phyloP scores from a whole-genome alignment of 768 basidiomycete genomes.

The Phaeolepiota aurea region DNA sequence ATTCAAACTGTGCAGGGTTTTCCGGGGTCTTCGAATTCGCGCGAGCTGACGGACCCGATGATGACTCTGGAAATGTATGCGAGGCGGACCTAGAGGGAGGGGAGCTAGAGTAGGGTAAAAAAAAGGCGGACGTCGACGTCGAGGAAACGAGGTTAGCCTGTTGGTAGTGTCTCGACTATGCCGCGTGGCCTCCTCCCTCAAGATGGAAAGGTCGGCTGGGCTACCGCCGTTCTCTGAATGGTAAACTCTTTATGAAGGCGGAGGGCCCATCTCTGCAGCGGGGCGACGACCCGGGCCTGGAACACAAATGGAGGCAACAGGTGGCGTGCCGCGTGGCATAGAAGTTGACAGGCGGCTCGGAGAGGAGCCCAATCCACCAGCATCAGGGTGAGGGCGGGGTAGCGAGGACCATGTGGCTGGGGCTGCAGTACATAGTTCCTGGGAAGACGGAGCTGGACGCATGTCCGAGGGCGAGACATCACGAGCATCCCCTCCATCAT shows the following conservation, averaged over 20 bases:
- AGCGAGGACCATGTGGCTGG: not conserved
- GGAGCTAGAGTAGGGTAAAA: not conserved
- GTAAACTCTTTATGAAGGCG: too few relatives aligned
- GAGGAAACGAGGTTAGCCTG: too few relatives aligned
- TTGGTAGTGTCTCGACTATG: too few relatives aligned
- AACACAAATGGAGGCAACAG: too few relatives aligned
- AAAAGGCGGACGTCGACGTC: too few relatives aligned
- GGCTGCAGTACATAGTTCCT: not conserved
- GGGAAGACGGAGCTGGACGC: not conserved
- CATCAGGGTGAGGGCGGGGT: not conserved
- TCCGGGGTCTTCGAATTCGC: not conserved
- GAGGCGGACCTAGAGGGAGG: too few relatives aligned
- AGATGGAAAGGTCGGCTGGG: too few relatives aligned
- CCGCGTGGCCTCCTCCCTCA: too few relatives aligned
- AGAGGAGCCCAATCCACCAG: not conserved
- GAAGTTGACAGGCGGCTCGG: not conserved
- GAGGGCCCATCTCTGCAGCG: too few relatives aligned
- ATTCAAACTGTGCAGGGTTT: not conserved
- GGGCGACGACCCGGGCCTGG: not conserved
- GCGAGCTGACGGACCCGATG: conserved; percentile 1
- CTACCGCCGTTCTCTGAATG: too few relatives aligned
- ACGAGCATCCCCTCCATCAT: too few relatives aligned
- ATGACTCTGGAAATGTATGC: too few relatives aligned
- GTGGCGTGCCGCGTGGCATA: not conserved
- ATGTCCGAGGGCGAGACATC: conserved; percentile 6